These are phyloP conservation scores for Arthroderma sp. DNA, from an alignment of 2,329 filamentous ascomycete genomes.

Conservation along the genomic window DNA sequence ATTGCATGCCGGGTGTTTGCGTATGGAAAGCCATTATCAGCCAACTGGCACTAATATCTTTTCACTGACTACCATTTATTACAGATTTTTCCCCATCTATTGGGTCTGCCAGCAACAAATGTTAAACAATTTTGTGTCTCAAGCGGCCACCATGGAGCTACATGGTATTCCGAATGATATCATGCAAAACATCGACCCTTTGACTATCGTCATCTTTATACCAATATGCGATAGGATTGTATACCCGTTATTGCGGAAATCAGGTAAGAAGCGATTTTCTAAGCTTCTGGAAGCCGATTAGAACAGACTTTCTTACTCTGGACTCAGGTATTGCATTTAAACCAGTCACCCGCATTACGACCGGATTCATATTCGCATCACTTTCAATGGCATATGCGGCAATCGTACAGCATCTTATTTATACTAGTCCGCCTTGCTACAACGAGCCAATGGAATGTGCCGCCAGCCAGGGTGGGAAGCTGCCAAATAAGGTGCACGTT, in stretches of 20 bases:
- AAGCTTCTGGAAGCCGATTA: not conserved
- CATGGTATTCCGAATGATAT: slow-evolving; percentile 65
- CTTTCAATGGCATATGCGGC: slow-evolving; percentile 49
- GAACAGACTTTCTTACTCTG: no score
- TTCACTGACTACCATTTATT: not conserved
- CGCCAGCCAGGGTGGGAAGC: slow-evolving; percentile 20
- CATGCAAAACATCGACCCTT: slow-evolving; percentile 61
- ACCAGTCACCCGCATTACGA: slow-evolving; percentile 62
- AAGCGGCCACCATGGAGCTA: slow-evolving; percentile 47
- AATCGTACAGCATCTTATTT: slow-evolving; percentile 44
- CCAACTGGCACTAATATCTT: not conserved
- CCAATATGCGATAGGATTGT: slow-evolving; percentile 54
- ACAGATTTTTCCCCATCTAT: slow-evolving; percentile 45
- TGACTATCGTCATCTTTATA: slow-evolving; percentile 63
- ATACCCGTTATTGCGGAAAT: slow-evolving; percentile 54
- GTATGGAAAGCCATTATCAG: slow-evolving; percentile 27
- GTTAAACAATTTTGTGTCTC: slow-evolving; percentile 53
- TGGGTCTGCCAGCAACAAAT: slow-evolving; percentile 58
- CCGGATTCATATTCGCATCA: slow-evolving; percentile 53
- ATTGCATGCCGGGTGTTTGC: slow-evolving; percentile 58
- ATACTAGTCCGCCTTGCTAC: slow-evolving; percentile 40
- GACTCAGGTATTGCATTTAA: slow-evolving; percentile 47
- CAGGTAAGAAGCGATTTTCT: slow-evolving; percentile 13
- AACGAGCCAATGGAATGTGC: slow-evolving; percentile 22
- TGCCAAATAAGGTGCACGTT: slow-evolving; percentile 30